phyloP scores from a whole-genome alignment of 2,329 filamentous ascomycete species.

The Dactylellina leptospora region DNA sequence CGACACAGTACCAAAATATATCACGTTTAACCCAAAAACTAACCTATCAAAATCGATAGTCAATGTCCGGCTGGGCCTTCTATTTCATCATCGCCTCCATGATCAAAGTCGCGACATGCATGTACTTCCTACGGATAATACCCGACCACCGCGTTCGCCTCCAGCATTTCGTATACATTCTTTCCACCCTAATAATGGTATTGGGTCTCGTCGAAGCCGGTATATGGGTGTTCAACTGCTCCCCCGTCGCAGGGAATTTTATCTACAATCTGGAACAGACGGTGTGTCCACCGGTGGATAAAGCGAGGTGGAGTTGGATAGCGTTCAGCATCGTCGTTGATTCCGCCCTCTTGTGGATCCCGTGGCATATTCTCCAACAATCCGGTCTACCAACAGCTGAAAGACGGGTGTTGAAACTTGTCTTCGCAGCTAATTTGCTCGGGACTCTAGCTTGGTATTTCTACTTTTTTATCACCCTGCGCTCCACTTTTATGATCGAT shows the following conservation, averaged over 20 bases:
- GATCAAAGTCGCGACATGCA: slow-evolving; percentile 52
- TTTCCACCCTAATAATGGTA: slow-evolving; percentile 36
- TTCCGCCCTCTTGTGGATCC: slow-evolving; percentile 35
- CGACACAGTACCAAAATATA: not conserved
- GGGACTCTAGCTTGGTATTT: slow-evolving; percentile 43
- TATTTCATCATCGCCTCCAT: slow-evolving; percentile 52
- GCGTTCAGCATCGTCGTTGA: slow-evolving; percentile 31
- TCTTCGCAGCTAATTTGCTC: slow-evolving; percentile 45
- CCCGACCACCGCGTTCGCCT: slow-evolving; percentile 40
- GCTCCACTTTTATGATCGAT: not conserved
- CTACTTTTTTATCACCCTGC: not conserved
- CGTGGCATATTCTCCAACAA: slow-evolving; percentile 35
- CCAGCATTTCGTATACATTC: slow-evolving; percentile 46
- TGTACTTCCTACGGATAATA: slow-evolving; percentile 50
- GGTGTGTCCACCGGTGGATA: slow-evolving; percentile 33
- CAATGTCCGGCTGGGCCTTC: slow-evolving; percentile 51
- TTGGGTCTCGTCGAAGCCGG: slow-evolving; percentile 41
- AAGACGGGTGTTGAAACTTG: slow-evolving; percentile 40
- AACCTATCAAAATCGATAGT: slow-evolving; percentile 33
- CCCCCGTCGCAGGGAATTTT: slow-evolving; percentile 30
- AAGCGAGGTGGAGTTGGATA: slow-evolving; percentile 47
- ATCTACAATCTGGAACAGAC: slow-evolving; percentile 32
- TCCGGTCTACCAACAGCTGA: slow-evolving; percentile 32
- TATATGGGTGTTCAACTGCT: slow-evolving; percentile 48
- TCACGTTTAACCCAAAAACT: not conserved